Base-by-base conservation (phyloP, 345 rosid species). In the Turritis glabra region DNA sequence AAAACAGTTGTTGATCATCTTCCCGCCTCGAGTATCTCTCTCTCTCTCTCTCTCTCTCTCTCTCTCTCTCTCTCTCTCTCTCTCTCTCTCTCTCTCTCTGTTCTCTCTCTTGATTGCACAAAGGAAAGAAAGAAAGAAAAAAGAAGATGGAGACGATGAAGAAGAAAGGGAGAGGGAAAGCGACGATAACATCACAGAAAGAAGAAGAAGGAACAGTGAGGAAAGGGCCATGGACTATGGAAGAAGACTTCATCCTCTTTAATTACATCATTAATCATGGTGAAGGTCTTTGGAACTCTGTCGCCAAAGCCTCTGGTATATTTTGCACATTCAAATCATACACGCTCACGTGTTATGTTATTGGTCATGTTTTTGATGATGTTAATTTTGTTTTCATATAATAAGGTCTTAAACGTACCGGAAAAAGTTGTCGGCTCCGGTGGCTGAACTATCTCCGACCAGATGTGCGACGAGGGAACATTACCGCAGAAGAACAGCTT, bases 181-280 rank as follows among this genome's bases (percentile, higher is more conserved):
- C 55, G 23, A 46, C 46, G 60, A 64, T 10, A 43, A 57, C 59
- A 62, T 17, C 70, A 18, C 71, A 62, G 19, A 69, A 76, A 33
- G 89, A 87, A 58, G 89, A 84, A 53, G 87, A 81, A 79, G 48
- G 22, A 60, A 77, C 79, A 27, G 89, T 88, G 5, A 82, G 91
- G 58, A 82, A 90, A 82, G 96, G 96, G 29, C 91, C 93, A 4
- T 90, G 96, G 96, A 88, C 91, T 7, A 78, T 84, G 30, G 89
- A 86, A 69, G 94, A 90, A 79, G 92, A 90, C 67, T 74, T 75
- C 18, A 83, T 90, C 14, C 90, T 87, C 51, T 52, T 84, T 67
- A 85, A 84, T 55, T 87, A 79, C 79, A 82, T 90, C 71, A 66
- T 86, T 72, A 64, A 80, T 13, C 86, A 88, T 19, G 90, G 97